Percentiles rank a stretch among this genome's conserved stretches.
These are phyloP conservation scores for Entelexis paramagnoliae DNA, from an alignment of 1,139 yeast genomes.

Conservation along the genomic window DNA sequence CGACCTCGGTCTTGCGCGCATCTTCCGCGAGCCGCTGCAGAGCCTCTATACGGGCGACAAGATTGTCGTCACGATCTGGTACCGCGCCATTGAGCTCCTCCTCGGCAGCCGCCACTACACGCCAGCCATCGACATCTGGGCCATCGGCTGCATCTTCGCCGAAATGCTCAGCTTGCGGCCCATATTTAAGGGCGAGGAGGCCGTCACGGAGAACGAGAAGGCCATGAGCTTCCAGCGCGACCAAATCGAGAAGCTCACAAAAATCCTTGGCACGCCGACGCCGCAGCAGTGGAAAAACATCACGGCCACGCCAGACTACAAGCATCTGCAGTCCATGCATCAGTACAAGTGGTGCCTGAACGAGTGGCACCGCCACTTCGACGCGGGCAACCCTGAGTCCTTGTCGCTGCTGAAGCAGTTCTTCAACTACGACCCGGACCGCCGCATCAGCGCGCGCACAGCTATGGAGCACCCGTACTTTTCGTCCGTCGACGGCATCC, in stretches of 20 bases:
- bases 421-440: conserved; percentile 75
- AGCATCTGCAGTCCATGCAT: conserved; percentile 54
- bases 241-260: conserved; percentile 81
- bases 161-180: conserved; percentile 84
- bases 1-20: conserved; percentile 87
- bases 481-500: conserved; percentile 40
- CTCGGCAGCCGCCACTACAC: conserved; percentile 90
- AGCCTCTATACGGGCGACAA: conserved; percentile 88
- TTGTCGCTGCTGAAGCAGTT: conserved; percentile 53
- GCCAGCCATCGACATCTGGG: conserved; percentile 94
- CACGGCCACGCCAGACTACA: conserved; percentile 73
- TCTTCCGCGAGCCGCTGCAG: conserved; percentile 81
- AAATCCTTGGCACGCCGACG: conserved; percentile 82
- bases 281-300: conserved; percentile 65
- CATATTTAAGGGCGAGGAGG: conserved; percentile 94
- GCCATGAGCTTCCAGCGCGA: conserved; percentile 56
- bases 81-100: conserved; percentile 86
- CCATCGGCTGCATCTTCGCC: conserved; percentile 92
- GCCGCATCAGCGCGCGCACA: conserved; percentile 61
- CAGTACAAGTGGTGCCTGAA: conserved; percentile 57
- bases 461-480: conserved; percentile 74
- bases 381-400: conserved; percentile 37
- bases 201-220: conserved; percentile 39
- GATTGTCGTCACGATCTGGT: conserved; percentile 97
- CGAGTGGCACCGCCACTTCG: conserved; percentile 77